Conservation (phyloP, 805 yeast genomes). For the Henningerozyma blattae region DNA sequence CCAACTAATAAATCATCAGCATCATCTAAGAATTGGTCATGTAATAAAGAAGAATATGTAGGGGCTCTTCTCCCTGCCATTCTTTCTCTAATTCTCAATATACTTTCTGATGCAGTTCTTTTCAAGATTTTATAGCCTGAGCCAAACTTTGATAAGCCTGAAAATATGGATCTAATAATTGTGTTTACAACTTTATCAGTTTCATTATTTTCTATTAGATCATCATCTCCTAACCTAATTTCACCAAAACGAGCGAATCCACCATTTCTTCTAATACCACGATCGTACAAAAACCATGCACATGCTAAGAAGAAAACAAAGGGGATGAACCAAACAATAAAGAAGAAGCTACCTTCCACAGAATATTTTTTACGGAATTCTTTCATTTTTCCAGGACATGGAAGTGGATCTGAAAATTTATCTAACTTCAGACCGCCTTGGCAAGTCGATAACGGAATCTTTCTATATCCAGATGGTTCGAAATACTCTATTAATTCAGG, state of each 20-base stretch:
- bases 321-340: constrained; percentile 47
- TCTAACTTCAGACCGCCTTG: constrained; percentile 68
- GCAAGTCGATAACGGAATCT: constrained; percentile 77
- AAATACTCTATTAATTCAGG: constrained; percentile 55
- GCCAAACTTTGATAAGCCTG: constrained; percentile 8
- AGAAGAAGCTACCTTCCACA: constrained; percentile 43
- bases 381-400: constrained; percentile 82
- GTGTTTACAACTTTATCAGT: constrained; percentile 48
- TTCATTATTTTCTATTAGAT: constrained; percentile 48
- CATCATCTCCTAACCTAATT: constrained; percentile 71
- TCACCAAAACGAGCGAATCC: constrained; percentile 73
- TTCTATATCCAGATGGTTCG: constrained; percentile 88
- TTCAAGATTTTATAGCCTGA: constrained; percentile 2
- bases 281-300: constrained; percentile 67
- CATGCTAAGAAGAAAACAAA: constrained; percentile 35
- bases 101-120: constrained; percentile 6
- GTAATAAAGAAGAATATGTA: constrained; percentile 21
- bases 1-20: constrained; percentile 26
- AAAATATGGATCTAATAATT: constrained; percentile 35
- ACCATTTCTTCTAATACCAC: constrained; percentile 70
- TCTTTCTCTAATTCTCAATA: constrained; percentile 14
- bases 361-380: constrained; percentile 44
- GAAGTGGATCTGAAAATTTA: constrained; percentile 38
- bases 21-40: constrained; percentile 25
- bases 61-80: constrained; percentile 21